phyloP scores from a whole-genome alignment of 2,329 filamentous ascomycete species.

The Arthrobotrys sphaeroides region DNA sequence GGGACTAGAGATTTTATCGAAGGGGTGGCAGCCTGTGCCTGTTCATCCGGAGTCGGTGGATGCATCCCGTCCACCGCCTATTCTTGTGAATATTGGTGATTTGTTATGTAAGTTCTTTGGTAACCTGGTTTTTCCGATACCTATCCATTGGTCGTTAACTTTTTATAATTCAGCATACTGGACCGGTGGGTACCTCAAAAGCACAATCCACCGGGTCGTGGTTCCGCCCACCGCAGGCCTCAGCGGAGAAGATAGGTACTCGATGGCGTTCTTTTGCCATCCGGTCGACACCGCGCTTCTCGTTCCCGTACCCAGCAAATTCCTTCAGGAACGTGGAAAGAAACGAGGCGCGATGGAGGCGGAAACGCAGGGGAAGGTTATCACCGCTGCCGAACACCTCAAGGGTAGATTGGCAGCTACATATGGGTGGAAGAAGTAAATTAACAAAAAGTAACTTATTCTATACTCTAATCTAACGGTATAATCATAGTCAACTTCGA shows the following conservation, averaged over 20 bases:
- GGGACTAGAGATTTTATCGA: slow-evolving; percentile 79
- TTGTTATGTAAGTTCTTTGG: slow-evolving; percentile 66
- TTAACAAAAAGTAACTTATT: neutral
- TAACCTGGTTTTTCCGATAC: too few relatives aligned
- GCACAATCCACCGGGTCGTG: slow-evolving; percentile 87
- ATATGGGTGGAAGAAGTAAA: slow-evolving; percentile 62
- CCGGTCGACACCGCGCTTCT: slow-evolving; percentile 68
- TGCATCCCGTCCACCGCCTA: slow-evolving; percentile 72
- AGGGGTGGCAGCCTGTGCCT: slow-evolving; percentile 71
- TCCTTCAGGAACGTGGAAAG: slow-evolving; percentile 62
- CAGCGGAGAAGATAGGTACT: slow-evolving; percentile 68
- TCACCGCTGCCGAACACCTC: slow-evolving; percentile 73
- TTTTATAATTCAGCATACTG: slow-evolving; percentile 71
- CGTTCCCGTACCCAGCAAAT: slow-evolving; percentile 70
- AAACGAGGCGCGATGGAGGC: slow-evolving; percentile 60
- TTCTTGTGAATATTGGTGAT: slow-evolving; percentile 77
- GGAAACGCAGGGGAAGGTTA: slow-evolving; percentile 64
- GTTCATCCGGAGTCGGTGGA: slow-evolving; percentile 72
- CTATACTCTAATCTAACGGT: too few relatives aligned
- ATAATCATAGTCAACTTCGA: neutral
- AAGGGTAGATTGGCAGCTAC: slow-evolving; percentile 70
- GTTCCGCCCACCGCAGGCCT: slow-evolving; percentile 67
- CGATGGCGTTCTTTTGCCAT: slow-evolving; percentile 75
- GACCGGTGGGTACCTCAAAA: slow-evolving; percentile 87
- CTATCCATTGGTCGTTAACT: too few relatives aligned